Conservation (phyloP, 2,329 filamentous ascomycete genomes). For the Aureobasidium uvarum region DNA sequence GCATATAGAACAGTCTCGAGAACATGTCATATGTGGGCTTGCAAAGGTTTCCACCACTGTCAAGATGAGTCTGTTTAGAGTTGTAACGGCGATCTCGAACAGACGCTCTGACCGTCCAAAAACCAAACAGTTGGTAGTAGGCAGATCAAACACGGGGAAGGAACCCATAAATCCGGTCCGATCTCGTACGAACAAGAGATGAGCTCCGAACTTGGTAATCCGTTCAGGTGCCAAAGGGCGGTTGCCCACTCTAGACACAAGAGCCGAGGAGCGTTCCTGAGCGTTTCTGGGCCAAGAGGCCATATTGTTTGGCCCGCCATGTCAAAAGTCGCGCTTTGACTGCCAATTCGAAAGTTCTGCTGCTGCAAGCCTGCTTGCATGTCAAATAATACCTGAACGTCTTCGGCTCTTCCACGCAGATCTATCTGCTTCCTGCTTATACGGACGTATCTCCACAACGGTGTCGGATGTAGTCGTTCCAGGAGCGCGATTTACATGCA, state of each 20-base stretch:
- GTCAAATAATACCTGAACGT: too few species aligned
- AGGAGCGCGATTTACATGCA: too few species aligned
- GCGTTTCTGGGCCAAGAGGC: background rate
- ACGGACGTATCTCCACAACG: too few species aligned
- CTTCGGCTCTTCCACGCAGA: too few species aligned
- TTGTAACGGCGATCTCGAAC: constrained; percentile 6
- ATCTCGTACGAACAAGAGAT: background rate
- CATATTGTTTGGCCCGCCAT: background rate
- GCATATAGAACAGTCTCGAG: too few species aligned
- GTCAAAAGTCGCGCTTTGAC: background rate
- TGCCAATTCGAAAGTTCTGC: too few species aligned
- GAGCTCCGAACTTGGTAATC: background rate
- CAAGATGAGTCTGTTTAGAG: background rate
- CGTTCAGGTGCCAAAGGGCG: background rate
- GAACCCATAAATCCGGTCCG: background rate
- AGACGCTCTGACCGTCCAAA: background rate
- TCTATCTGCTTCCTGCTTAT: too few species aligned
- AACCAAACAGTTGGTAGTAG: background rate
- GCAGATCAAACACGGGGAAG: too few species aligned
- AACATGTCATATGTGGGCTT: background rate
- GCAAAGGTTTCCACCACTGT: background rate
- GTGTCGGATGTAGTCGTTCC: too few species aligned
- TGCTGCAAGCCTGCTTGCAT: too few species aligned
- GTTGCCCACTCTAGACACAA: too few species aligned
- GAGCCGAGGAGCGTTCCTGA: background rate